Evolutionary conservation across 1,284 basidiomycete genomes (phyloP), one percentile per base, ranked within the genome.

Genomic region (Rhodotorula sp.): DNA sequence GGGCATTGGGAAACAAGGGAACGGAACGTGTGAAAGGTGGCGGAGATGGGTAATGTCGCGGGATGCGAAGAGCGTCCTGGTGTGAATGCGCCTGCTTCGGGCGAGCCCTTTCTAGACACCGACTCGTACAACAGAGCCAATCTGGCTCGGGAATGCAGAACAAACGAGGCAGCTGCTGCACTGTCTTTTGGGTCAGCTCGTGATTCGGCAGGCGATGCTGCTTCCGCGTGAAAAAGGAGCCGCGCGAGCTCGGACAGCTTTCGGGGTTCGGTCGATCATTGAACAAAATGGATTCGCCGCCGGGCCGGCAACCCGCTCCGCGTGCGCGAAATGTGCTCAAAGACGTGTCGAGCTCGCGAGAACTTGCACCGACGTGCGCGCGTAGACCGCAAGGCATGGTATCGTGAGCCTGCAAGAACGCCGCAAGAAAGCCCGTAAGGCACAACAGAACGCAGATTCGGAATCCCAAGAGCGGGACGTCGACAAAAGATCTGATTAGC

Each of bases 11-110:
- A n/a, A 24, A 51, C 22, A 51, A n/a, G 24, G 8, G 26, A 29
- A 17, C 53, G 53, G 53, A 54, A 54, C 53, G 53, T 54, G 53
- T 30, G 53, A 49, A 24, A 24, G 48, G 48, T 49, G 48, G 48
- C 48, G 48, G 48, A 18, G 48, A 20, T 24, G 48, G 10, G 37
- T 42, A 42, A 42, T 2, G 37, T 12, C 37, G 37, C 37, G 10
- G 37, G 10, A 12, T 14, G 8, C 48, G 48, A 49, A 18, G 48
- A 49, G 48, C 48, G 37, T 42, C 37, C 37, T 42, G 37, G 37
- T 42, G 12, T 10, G 37, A 42, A 42, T 42, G 37, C 37, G 37
- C 37, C 49, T 51, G 49, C 24, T 51, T 51, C 49, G 49, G 37
- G 14, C 37, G 37, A 42, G 37, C 12, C 37, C 37, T 42, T 42